Evolutionary conservation across 805 yeast species (phyloP).

Genomic region (Cyberlindnera samutprakarnensis): DNA sequence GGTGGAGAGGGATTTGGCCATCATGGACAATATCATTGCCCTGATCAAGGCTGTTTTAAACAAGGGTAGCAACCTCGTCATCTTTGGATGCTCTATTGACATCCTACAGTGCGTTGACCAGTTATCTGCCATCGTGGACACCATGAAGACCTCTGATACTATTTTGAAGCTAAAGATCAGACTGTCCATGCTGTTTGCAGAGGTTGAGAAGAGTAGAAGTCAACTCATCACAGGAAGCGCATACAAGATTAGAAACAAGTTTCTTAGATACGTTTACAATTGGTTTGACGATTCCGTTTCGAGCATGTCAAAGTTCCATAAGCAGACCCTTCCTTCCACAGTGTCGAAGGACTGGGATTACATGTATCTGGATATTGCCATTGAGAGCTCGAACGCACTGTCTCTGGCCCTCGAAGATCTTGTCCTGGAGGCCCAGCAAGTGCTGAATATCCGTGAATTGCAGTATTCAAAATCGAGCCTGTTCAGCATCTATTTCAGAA

Average conservation of each 20-base stretch:
- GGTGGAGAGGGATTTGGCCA: constrained; percentile 23
- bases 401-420: constrained; percentile 47
- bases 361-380: constrained; percentile 50
- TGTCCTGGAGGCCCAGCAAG: constrained; percentile 53
- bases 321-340: constrained; percentile 1
- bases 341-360: constrained; percentile 34
- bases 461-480: constrained; percentile 49
- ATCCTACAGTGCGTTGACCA: constrained; percentile 21
- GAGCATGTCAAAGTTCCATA: constrained; percentile 24
- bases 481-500: constrained; percentile 64
- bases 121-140: constrained; percentile 15
- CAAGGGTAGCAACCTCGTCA: constrained; percentile 23
- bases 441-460: constrained; percentile 44
- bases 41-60: constrained; percentile 35
- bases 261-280: constrained; percentile 37
- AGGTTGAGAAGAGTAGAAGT: constrained; percentile 28
- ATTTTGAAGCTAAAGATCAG: constrained; percentile 33
- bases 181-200: constrained; percentile 31
- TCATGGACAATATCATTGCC: constrained; percentile 43
- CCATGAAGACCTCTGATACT: constrained; percentile 5
- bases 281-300: constrained; percentile 51
- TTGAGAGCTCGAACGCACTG: constrained; percentile 54
- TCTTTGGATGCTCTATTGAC: constrained; percentile 27
- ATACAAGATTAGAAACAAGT: constrained; percentile 37
- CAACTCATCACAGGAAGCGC: constrained; percentile 36